Base-by-base conservation (phyloP, 2,329 filamentous ascomycete genomes). In the Grosmannia serpens region DNA sequence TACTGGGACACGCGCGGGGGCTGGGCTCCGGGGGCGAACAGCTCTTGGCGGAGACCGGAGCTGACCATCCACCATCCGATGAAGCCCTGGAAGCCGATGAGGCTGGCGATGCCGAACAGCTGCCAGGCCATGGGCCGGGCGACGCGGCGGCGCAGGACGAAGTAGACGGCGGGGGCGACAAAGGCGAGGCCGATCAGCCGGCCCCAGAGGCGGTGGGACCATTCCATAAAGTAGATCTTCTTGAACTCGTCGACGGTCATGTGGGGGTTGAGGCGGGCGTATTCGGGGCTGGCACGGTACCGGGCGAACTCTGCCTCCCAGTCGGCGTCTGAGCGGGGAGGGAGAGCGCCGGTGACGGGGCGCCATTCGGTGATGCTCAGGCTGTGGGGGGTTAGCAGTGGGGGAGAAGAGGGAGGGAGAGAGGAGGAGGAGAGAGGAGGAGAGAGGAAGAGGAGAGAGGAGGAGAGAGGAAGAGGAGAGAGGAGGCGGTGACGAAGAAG, bases 31-130 rank as follows among this genome's bases (percentile, higher is more conserved):
- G 89, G 87, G 24, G 89, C 89, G 69, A 99, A 96, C 31, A 99
- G 81, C 70, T 99, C 94, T 69, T 97, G 94, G 70, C 92, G 95
- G 62, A 99, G 78, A 1, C 94, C 94, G 13, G 89, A 95, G 73
- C 95, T 95, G 65, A 99, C 94, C 94, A 99, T 99, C 91, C 94
- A 99, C 94, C 94, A 99, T 58, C 94, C 94, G 63, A 99, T 86
- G 67, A 94, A 83, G 51, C 94, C 94, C 72, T 99, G 94, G 71
- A 96, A 94, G 58, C 90, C 94, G 67, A 99, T 96, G 66, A 97
- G 78, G 54, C 81, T 83, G 50, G 89, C 89, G 62, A 99, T 97
- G 15, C 91, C 92, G 47, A 84, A 75, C 17, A 99, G 78, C 62
- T 88, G 86, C 65, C 78, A 70, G 20, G 90, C 85, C 86, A 96